These are phyloP conservation scores for Cordyceps cateniannulata DNA, from an alignment of 2,329 filamentous ascomycete species.

Conservation along the genomic window DNA sequence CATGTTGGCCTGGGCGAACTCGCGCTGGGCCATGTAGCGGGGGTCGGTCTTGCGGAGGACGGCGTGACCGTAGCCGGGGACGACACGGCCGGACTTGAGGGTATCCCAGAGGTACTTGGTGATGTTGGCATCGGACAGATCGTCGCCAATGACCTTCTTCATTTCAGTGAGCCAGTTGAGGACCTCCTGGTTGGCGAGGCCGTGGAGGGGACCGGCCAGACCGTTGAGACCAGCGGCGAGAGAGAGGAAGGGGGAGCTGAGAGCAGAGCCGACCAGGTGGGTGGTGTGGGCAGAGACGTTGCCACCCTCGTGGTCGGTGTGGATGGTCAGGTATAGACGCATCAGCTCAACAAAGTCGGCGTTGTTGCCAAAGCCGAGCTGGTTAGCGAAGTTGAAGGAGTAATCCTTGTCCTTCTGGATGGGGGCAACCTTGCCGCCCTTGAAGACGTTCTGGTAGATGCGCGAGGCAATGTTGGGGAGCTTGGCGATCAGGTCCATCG, in stretches of 20 bases:
- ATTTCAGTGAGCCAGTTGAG: conserved; percentile 99
- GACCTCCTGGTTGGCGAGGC: conserved; percentile 99
- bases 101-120: conserved; percentile 98
- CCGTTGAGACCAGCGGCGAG: conserved; percentile 95
- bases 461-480: conserved; percentile 94
- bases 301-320: conserved; percentile 99
- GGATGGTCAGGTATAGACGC: conserved; percentile 98
- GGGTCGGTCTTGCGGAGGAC: conserved; percentile 99
- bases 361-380: conserved; percentile 95
- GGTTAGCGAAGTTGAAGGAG: conserved; percentile 98
- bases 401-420: conserved; percentile 99
- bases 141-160: conserved; percentile 90
- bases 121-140: conserved; percentile 93
- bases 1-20: conserved; percentile 85
- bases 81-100: conserved; percentile 89
- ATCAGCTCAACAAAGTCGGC: conserved; percentile 96
- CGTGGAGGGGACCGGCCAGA: conserved; percentile 96
- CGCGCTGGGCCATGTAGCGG: conserved; percentile 96
- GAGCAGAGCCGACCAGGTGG: conserved; percentile 91
- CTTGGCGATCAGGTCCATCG: conserved; percentile 99
- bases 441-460: conserved; percentile 99
- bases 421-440: conserved; percentile 95
- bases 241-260: conserved; percentile 96
- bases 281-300: conserved; percentile 99
- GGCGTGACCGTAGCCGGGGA: conserved; percentile 96